These are phyloP conservation scores for button mushroom (Agaricus bisporus) DNA, from an alignment of 768 basidiomycete genomes.

Conservation along the genomic window DNA sequence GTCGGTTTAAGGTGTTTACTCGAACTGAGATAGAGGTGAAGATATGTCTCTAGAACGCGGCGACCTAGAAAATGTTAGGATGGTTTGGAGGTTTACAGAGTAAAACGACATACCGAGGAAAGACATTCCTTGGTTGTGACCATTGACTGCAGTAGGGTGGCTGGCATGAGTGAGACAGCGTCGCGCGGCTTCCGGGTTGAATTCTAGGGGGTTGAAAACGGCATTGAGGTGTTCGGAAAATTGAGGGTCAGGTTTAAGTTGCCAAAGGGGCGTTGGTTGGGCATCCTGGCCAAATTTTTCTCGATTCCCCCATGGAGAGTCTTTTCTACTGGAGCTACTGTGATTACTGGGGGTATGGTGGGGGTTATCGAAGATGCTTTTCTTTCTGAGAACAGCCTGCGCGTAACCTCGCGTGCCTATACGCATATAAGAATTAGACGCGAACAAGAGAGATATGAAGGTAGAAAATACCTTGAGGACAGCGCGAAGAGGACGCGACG, in stretches of 20 bases:
- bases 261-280: conserved; percentile 6
- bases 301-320: conserved; percentile 1
- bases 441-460: not conserved
- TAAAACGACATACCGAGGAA: conserved; percentile 57
- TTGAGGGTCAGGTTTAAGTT: conserved; percentile 2
- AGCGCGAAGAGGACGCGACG: not conserved
- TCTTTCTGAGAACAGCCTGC: not conserved
- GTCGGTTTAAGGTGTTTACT: conserved; percentile 36
- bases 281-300: conserved; percentile 6
- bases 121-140: conserved; percentile 66
- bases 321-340: not conserved
- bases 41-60: conserved; percentile 70
- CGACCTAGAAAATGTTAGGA: conserved; percentile 43
- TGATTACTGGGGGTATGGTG: not conserved
- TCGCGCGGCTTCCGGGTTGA: conserved; percentile 63
- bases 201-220: conserved; percentile 60
- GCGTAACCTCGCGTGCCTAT: conserved; percentile 9
- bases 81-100: not conserved
- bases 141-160: conserved; percentile 57
- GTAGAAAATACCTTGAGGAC: not conserved
- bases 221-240: conserved; percentile 52
- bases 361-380: not conserved
- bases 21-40: conserved; percentile 64
- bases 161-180: conserved; percentile 76
- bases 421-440: not conserved